phyloP scores from a whole-genome alignment of 768 basidiomycete genomes.

The Amanita rimosa region DNA sequence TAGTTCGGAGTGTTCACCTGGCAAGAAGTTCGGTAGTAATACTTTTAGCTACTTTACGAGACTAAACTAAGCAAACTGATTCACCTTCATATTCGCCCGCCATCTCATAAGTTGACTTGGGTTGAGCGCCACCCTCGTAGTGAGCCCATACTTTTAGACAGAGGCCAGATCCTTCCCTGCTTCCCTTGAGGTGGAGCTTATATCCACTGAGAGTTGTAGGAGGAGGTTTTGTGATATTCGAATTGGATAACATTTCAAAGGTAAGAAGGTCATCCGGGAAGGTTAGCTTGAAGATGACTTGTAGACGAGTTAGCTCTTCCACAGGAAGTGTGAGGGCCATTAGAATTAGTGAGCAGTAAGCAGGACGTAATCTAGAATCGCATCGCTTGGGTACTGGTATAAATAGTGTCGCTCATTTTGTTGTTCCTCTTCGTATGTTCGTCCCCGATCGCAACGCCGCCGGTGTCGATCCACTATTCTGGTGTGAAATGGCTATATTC shows the following conservation, averaged over 20 bases:
- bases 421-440: not conserved
- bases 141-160: conserved; percentile 8
- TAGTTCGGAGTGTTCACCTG: not conserved
- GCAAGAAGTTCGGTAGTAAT: not conserved
- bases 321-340: conserved; percentile 9
- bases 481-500: conserved; percentile 3
- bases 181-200: conserved; percentile 6
- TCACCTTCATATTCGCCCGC: not conserved
- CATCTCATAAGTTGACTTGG: not conserved
- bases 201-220: conserved; percentile 2
- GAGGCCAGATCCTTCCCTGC: conserved; percentile 5
- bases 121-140: not conserved
- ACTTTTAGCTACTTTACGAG: not conserved
- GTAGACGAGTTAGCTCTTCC: conserved; percentile 5
- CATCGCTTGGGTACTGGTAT: conserved; percentile 1
- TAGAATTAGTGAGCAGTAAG: not conserved
- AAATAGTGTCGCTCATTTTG: not conserved
- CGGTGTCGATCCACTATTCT: conserved; percentile 1
- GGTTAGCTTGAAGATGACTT: conserved; percentile 6
- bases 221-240: not conserved
- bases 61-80: not conserved
- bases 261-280: conserved; percentile 6
- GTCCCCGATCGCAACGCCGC: not conserved
- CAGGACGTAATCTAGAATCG: not conserved
- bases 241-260: conserved; percentile 6